These are phyloP conservation scores for Xylariaceae sp. DNA, from an alignment of 2,329 filamentous ascomycete genomes.

Conservation along the genomic window DNA sequence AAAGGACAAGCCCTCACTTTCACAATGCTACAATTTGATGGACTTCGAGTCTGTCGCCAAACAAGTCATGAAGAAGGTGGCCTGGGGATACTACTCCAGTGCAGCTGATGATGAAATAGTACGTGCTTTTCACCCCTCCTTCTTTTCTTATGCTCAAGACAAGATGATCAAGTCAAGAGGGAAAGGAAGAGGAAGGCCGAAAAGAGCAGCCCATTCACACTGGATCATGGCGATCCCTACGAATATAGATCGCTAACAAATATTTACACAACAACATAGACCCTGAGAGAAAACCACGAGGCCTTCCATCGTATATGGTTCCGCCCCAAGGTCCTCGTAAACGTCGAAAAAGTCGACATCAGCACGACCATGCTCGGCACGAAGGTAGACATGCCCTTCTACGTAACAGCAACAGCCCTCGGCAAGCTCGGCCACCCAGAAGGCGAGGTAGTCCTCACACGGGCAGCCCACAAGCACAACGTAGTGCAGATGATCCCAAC, in stretches of 20 bases:
- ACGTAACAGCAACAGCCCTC: constrained; percentile 91
- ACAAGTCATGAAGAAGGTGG: constrained; percentile 87
- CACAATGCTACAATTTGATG: constrained; percentile 87
- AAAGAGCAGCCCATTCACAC: background rate
- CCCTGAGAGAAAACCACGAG: constrained; percentile 88
- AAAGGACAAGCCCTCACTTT: constrained; percentile 68
- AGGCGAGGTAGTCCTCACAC: constrained; percentile 86
- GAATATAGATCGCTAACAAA: background rate
- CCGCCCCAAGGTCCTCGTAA: constrained; percentile 78
- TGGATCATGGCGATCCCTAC: background rate
- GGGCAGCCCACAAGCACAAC: constrained; percentile 76
- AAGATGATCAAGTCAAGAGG: background rate
- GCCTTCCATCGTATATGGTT: constrained; percentile 99
- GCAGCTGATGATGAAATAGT: constrained; percentile 87
- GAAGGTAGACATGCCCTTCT: constrained; percentile 81
- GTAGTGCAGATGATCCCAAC: constrained; percentile 99
- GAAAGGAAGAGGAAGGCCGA: background rate
- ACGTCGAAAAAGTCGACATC: constrained; percentile 83
- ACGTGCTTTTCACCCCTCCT: constrained; percentile 28
- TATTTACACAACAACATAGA: constrained; percentile 45
- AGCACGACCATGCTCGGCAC: constrained; percentile 91
- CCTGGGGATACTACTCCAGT: constrained; percentile 97
- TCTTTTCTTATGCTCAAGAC: background rate
- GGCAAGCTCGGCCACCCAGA: constrained; percentile 93
- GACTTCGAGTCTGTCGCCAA: constrained; percentile 94